phyloP scores from a whole-genome alignment of 352 stramenopile species.

The Pythium apleroticum region DNA sequence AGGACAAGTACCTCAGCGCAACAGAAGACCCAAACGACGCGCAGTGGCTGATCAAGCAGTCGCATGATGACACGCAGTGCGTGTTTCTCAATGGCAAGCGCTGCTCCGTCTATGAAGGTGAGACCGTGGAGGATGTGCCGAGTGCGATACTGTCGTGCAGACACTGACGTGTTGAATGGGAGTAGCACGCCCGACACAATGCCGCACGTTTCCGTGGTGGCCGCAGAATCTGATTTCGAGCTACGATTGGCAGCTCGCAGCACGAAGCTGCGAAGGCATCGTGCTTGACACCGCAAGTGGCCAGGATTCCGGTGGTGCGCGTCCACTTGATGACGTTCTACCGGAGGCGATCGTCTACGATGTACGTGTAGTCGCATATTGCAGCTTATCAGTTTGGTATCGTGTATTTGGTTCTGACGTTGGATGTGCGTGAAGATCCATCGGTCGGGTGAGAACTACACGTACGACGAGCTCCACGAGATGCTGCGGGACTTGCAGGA shows the following conservation, averaged over 20 bases:
- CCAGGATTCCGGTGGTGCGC: constrained; percentile 10
- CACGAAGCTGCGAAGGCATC: constrained; percentile 69
- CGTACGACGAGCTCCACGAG: constrained; percentile 59
- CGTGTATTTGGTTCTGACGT: background rate
- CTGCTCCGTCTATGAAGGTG: constrained; percentile 57
- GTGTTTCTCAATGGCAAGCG: constrained; percentile 65
- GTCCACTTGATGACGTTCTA: constrained; percentile 56
- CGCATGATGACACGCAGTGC: constrained; percentile 54
- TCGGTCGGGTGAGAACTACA: constrained; percentile 70
- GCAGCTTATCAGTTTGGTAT: background rate
- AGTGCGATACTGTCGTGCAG: background rate
- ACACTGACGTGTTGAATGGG: background rate
- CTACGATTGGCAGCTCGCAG: constrained; percentile 75
- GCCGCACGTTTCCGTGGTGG: constrained; percentile 83
- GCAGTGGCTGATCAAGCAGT: constrained; percentile 46
- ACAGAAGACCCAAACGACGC: constrained; percentile 14
- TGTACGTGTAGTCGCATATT: constrained; percentile 27
- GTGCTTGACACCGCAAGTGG: background rate
- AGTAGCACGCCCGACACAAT: constrained; percentile 69
- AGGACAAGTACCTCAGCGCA: constrained; percentile 35
- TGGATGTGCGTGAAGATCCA: constrained; percentile 50
- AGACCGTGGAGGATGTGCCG: background rate
- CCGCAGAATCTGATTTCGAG: constrained; percentile 72
- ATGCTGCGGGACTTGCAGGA: constrained; percentile 61
- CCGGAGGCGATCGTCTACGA: constrained; percentile 65